Percentiles rank a stretch among this genome's conserved stretches.
These are phyloP conservation scores for Lasiodiplodia citricola DNA, from an alignment of 2,329 filamentous ascomycete genomes.

Conservation along the genomic window DNA sequence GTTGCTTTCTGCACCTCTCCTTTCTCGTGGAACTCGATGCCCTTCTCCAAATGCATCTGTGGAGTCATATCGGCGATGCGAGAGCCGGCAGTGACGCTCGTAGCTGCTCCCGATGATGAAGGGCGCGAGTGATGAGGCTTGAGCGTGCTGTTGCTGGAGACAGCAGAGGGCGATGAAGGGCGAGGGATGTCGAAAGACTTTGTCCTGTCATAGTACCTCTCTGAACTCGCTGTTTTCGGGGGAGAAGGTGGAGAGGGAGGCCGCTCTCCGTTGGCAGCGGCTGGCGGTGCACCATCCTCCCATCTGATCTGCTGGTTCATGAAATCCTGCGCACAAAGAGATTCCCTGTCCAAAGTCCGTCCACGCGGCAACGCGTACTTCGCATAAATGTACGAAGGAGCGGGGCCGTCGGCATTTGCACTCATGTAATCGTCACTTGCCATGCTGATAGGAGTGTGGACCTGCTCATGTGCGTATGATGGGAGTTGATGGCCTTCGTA, in stretches of 20 bases:
- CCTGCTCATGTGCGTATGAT: slow-evolving; percentile 66
- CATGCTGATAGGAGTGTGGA: slow-evolving; percentile 74
- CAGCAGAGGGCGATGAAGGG: slow-evolving; percentile 40
- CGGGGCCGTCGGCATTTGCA: slow-evolving; percentile 55
- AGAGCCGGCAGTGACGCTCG: slow-evolving; percentile 34
- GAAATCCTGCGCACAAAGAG: slow-evolving; percentile 45
- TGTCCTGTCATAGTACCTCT: slow-evolving; percentile 26
- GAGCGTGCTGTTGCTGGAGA: slow-evolving; percentile 52
- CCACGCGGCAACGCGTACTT: slow-evolving; percentile 85
- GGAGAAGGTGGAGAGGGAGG: slow-evolving; percentile 48
- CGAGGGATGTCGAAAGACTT: slow-evolving; percentile 32
- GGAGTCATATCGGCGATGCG: slow-evolving; percentile 70
- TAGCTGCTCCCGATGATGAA: slow-evolving; percentile 22
- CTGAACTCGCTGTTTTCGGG: slow-evolving; percentile 36
- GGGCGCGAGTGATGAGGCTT: slow-evolving; percentile 35
- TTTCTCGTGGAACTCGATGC: slow-evolving; percentile 86
- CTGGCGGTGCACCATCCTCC: slow-evolving; percentile 51
- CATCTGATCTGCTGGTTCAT: slow-evolving; percentile 62
- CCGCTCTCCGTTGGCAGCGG: slow-evolving; percentile 29
- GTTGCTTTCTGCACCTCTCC: slow-evolving; percentile 92
- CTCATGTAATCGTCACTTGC: slow-evolving; percentile 71
- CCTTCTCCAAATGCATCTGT: slow-evolving; percentile 89
- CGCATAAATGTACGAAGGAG: slow-evolving; percentile 82
- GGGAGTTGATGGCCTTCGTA: slow-evolving; percentile 59
- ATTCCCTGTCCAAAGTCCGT: slow-evolving; percentile 71